Evolutionary conservation across 805 yeast genomes (phyloP).

Genomic region (Kluyveromyces lactis): DNA sequence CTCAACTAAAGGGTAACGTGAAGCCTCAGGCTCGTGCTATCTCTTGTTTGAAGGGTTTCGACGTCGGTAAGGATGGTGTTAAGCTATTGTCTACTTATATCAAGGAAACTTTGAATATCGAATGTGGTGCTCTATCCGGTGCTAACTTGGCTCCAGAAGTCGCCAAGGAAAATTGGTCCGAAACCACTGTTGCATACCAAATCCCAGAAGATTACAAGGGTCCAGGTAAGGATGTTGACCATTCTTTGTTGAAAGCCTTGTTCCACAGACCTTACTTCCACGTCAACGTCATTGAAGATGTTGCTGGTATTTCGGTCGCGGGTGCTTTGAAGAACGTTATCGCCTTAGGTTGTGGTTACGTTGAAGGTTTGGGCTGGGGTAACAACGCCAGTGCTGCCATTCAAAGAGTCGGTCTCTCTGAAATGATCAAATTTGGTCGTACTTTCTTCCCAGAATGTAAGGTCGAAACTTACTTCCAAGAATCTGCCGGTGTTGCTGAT

Average conservation of each 20-base stretch:
- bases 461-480: slow-evolving; percentile 80
- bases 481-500: slow-evolving; percentile 97
- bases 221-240: slow-evolving; percentile 49
- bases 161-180: slow-evolving; percentile 93
- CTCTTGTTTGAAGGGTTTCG: slow-evolving; percentile 93
- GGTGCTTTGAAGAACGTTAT: slow-evolving; percentile 97
- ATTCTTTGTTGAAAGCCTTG: slow-evolving; percentile 59
- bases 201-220: slow-evolving; percentile 52
- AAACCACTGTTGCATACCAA: slow-evolving; percentile 91
- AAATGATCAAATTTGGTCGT: slow-evolving; percentile 79
- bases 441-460: slow-evolving; percentile 69
- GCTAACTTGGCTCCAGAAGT: slow-evolving; percentile 97
- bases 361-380: slow-evolving; percentile 98
- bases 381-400: slow-evolving; percentile 97
- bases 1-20: slow-evolving; percentile 70
- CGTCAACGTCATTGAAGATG: slow-evolving; percentile 85
- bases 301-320: slow-evolving; percentile 91
- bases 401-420: slow-evolving; percentile 91
- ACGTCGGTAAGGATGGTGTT: slow-evolving; percentile 79
- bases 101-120: slow-evolving; percentile 70
- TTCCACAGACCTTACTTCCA: slow-evolving; percentile 99
- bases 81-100: slow-evolving; percentile 73
- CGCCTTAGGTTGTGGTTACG: slow-evolving; percentile 95
- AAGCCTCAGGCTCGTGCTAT: slow-evolving; percentile 72
- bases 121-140: slow-evolving; percentile 95